A percentile compares a stretch with the other conserved stretches of the same genome.
phyloP scores from a whole-genome alignment of 2,329 filamentous ascomycete genomes.

The Neofusicoccum laricinum region DNA sequence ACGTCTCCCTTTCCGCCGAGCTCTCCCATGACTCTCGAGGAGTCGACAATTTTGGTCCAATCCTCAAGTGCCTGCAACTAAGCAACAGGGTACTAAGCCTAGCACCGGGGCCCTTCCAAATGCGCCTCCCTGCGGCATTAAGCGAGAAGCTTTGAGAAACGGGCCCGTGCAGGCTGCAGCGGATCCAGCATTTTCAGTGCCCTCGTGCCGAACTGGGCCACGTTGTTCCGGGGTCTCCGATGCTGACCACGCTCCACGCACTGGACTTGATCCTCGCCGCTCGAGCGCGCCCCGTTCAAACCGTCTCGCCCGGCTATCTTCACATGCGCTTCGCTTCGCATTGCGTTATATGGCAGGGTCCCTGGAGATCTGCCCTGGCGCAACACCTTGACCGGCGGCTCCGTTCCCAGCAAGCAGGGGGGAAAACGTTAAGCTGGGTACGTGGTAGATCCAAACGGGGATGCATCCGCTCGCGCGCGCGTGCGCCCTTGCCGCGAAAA shows the following conservation, averaged over 20 bases:
- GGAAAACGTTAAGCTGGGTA: neutral
- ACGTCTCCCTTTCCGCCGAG: no score
- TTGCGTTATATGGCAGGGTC: neutral
- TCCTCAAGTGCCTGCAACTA: neutral
- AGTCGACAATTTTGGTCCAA: no score
- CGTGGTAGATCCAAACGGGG: neutral
- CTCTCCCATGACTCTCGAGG: no score
- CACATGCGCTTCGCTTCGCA: neutral
- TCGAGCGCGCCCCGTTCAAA: neutral
- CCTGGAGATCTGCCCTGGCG: neutral
- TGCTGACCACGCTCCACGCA: neutral
- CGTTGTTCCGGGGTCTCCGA: neutral
- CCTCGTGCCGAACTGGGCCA: neutral
- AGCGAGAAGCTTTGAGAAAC: neutral
- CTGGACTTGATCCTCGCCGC: neutral
- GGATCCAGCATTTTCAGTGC: neutral
- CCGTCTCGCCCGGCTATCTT: neutral
- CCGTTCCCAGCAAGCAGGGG: neutral
- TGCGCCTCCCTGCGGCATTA: neutral
- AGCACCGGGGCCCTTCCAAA: neutral
- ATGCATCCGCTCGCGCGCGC: neutral
- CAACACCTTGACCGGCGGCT: neutral
- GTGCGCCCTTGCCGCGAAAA: neutral
- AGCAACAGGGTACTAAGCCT: neutral
- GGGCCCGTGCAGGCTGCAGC: neutral